phyloP scores from a whole-genome alignment of 805 yeast species.

The Lachancea dasiensis region DNA sequence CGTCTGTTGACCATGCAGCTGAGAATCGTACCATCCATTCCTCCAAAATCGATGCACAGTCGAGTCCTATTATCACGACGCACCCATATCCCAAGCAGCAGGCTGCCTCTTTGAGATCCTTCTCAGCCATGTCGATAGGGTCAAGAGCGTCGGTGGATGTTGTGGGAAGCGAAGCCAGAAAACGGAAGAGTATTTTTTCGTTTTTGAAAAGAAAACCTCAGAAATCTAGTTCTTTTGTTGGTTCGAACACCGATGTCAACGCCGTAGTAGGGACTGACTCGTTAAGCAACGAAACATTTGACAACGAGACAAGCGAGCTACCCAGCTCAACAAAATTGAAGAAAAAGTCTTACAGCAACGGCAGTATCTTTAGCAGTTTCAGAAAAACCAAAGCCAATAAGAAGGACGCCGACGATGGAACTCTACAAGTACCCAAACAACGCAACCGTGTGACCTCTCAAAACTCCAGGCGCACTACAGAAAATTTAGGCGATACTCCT shows the following conservation, averaged over 20 bases:
- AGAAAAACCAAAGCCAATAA: conserved; percentile 15
- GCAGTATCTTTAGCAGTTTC: conserved; percentile 26
- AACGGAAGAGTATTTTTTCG: conserved; percentile 27
- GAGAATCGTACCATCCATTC: too few species aligned
- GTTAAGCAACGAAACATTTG: too few species aligned
- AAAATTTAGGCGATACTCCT: background rate
- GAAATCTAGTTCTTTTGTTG: conserved; percentile 8
- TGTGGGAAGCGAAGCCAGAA: conserved; percentile 5
- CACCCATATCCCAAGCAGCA: too few species aligned
- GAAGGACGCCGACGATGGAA: conserved; percentile 4
- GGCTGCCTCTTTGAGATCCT: conserved; percentile 8
- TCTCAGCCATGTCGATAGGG: conserved; percentile 4
- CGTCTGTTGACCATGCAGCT: background rate
- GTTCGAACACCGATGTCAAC: background rate
- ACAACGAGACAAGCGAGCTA: too few species aligned
- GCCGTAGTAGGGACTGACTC: conserved; percentile 16
- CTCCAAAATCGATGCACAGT: too few species aligned
- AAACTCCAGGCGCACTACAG: background rate
- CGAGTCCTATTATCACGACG: too few species aligned
- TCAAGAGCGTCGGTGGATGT: conserved; percentile 1
- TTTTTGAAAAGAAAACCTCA: conserved; percentile 23
- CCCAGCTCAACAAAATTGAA: conserved; percentile 19
- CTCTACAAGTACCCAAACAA: conserved; percentile 2
- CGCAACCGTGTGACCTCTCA: background rate
- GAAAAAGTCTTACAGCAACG: conserved; percentile 27